These are phyloP conservation scores for Aaosphaeria arxii DNA, from an alignment of 2,329 filamentous ascomycete genomes.

Conservation along the genomic window DNA sequence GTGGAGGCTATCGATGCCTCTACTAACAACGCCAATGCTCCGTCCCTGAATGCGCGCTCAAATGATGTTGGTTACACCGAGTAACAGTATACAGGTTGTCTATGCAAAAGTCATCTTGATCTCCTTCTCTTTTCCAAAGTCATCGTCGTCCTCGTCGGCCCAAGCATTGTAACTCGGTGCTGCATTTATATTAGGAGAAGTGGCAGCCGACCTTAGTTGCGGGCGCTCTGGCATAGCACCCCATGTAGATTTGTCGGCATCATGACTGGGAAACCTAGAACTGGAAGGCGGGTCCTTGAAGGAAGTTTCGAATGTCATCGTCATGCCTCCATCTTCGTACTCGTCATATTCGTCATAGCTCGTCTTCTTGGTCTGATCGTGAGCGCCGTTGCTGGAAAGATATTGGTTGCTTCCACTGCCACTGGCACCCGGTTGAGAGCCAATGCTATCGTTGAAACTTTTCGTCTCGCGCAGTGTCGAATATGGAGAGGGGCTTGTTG, in stretches of 20 bases:
- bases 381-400: constrained; percentile 4
- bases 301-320: constrained; percentile 44
- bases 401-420: constrained; percentile 15
- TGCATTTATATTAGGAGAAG: constrained; percentile 20
- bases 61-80: neutral
- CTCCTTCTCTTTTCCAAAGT: constrained; percentile 46
- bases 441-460: constrained; percentile 39
- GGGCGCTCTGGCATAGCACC: constrained; percentile 20
- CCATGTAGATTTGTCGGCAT: constrained; percentile 10
- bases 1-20: no score
- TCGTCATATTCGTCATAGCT: constrained; percentile 37
- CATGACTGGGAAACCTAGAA: constrained; percentile 13
- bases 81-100: neutral
- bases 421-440: constrained; percentile 7
- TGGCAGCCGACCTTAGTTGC: constrained; percentile 23
- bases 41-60: constrained; percentile 4
- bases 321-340: constrained; percentile 31
- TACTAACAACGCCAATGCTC: neutral
- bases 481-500: constrained; percentile 11
- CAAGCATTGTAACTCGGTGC: constrained; percentile 44
- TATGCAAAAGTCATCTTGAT: constrained; percentile 49
- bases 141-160: constrained; percentile 46
- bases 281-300: constrained; percentile 23
- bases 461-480: constrained; percentile 39
- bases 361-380: constrained; percentile 4